Evolutionary conservation across 805 yeast genomes (phyloP), one percentile per base, ranked within the genome.

Genomic region (Alloascoidea africana): DNA sequence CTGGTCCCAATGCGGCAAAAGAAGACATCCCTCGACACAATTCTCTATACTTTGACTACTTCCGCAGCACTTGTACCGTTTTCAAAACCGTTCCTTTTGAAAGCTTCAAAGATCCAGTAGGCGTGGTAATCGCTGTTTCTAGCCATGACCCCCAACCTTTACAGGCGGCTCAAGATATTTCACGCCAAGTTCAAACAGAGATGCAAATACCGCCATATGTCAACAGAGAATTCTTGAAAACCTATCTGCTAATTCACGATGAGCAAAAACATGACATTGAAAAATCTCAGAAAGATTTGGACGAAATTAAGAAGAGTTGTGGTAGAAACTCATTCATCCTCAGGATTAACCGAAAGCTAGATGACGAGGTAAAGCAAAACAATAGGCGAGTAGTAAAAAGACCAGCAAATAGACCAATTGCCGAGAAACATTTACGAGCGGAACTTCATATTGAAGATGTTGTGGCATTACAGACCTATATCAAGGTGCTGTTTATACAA

Each of bases 61-160:
- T 80, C 45, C 65, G 75, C 18, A 68, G 73, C 44, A 49, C 79
- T 33, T 59, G 80, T 4, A 66, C 84, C 3, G 64, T 78, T 8
- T 66, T 71, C 11, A 65, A 66, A 4, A 56, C 82, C 5, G 73
- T 83, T 2, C 76, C 89, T 2, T 84, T 82, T 51, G 96, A 89
- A 54, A 76, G 85, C 3, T 76, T 86, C 53, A 76, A 81, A 45
- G 96, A 87, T 51, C 96, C 96, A 0, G 70, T 85, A 2, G 68
- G 83, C 2, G 80, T 85, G 32, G 52, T 89, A 11, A 65, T 85
- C 37, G 76, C 77, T 1, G 62, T 85, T 3, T 70, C 83, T 16
- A 63, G 72, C 16, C 44, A 56, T 11, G 83, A 76, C 23, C 75
- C 70, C 8, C 55, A 58, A n/a, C 74, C 91, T 3, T 65, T 79